A percentile compares a stretch with the other conserved stretches of the same genome.
phyloP scores from a whole-genome alignment of 2,329 filamentous ascomycete genomes.

The Fusarium globosum region DNA sequence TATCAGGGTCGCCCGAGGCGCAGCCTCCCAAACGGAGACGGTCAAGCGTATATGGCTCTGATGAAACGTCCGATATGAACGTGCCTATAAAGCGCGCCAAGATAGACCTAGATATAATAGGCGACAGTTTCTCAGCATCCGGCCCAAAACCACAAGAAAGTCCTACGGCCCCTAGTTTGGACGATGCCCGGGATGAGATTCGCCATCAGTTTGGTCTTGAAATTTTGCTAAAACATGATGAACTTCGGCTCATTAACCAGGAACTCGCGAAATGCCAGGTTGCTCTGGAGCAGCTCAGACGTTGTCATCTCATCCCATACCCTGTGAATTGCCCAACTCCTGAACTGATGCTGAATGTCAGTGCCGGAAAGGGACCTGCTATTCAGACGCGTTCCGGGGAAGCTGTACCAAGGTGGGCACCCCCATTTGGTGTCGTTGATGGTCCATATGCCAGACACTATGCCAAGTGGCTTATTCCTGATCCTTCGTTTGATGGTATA shows the following conservation, averaged over 20 bases:
- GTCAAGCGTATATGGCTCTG: conserved; percentile 48
- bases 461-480: conserved; percentile 92
- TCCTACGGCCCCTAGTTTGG: conserved; percentile 50
- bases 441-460: conserved; percentile 96
- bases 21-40: conserved; percentile 56
- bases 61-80: conserved; percentile 40
- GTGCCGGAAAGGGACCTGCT: conserved; percentile 78
- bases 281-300: conserved; percentile 90
- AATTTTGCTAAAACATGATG: conserved; percentile 93
- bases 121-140: conserved; percentile 36
- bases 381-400: conserved; percentile 71
- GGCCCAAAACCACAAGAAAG: conserved; percentile 35
- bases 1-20: conserved; percentile 42
- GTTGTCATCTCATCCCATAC: conserved; percentile 92
- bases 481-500: conserved; percentile 83
- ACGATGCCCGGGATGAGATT: conserved; percentile 76
- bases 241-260: conserved; percentile 93
- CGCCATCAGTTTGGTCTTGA: conserved; percentile 91
- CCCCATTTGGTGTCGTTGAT: conserved; percentile 90
- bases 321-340: conserved; percentile 77
- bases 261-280: conserved; percentile 96
- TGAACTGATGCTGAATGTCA: conserved; percentile 75
- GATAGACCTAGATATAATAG: conserved; percentile 45
- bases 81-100: conserved; percentile 58
- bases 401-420: conserved; percentile 78